Evolutionary conservation across 768 basidiomycete genomes (phyloP), one percentile per base, ranked within the genome.

Genomic region (Kwoniella botswanensis): DNA sequence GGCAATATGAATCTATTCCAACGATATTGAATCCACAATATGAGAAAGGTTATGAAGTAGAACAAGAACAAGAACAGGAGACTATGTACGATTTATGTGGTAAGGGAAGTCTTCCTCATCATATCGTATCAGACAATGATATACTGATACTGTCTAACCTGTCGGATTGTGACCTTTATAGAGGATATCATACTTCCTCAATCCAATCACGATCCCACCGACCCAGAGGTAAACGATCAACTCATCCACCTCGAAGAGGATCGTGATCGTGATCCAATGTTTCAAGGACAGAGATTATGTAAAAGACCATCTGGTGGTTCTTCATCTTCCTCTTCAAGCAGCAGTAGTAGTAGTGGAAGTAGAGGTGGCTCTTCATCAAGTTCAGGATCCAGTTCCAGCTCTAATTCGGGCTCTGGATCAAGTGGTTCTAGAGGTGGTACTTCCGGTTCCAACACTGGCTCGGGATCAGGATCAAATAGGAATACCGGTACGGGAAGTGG

Each of bases 271-370:
- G 59, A 43, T 7, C 41, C 42, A 22, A 9, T 2, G 7, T 22
- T 13, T 1, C 35, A 35, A 35, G 6, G 35, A 35, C 59, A 61
- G 42, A 12, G 42, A 61, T 18, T 61, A 22, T 61, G 59, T n/a
- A 61, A 61, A 44, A 61, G 59, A 61, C 35, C 42, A 55, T 21
- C 21, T n/a, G n/a, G 29, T n/a, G 59, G 59, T n/a, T 61, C 59
- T 10, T 61, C 59, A 3, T 61, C 59, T 17, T 61, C 59, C 7
- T 61, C 59, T 5, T 55, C 54, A 43, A 43, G 35, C 21, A 61
- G 59, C 18, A 26, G 22, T 4, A 22, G 59, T 44, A 61, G 59
- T 26, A 12, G 22, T 12, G 26, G 59, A n/a, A 41, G 59, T 18
- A 15, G 59, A 61, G 41, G 59, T 61, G 41, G 59, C 3, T 55